Evolutionary conservation across 768 basidiomycete species (phyloP).

Genomic region (Crucibulum laeve): DNA sequence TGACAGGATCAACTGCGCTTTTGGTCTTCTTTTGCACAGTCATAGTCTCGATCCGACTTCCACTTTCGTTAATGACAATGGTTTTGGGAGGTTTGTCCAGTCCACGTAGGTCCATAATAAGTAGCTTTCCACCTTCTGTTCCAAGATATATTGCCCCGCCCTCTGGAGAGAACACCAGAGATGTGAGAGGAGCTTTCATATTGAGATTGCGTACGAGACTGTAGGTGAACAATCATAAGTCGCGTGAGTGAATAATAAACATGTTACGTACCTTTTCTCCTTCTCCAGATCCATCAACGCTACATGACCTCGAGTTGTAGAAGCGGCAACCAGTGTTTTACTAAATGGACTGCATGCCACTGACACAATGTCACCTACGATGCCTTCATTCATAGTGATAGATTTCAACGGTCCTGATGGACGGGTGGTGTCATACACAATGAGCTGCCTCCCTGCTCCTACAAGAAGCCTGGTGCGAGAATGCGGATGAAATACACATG

Average conservation of each 20-base stretch:
- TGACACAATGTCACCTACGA: slow-evolving; percentile 45
- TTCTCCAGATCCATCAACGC: slow-evolving; percentile 70
- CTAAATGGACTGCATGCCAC: slow-evolving; percentile 72
- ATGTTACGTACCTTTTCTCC: slow-evolving; percentile 54
- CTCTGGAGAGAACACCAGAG: slow-evolving; percentile 65
- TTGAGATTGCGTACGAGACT: slow-evolving; percentile 60
- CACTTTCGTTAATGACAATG: slow-evolving; percentile 44
- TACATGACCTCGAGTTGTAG: slow-evolving; percentile 49
- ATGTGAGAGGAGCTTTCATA: slow-evolving; percentile 49
- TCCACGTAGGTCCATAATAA: slow-evolving; percentile 59
- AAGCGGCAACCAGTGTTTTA: slow-evolving; percentile 63
- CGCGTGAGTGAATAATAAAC: not conserved
- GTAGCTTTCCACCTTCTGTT: slow-evolving; percentile 58
- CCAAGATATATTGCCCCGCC: slow-evolving; percentile 66
- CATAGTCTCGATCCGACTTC: slow-evolving; percentile 46
- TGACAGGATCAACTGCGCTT: slow-evolving; percentile 9
- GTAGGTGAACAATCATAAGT: slow-evolving; percentile 1
- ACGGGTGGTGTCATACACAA: slow-evolving; percentile 60
- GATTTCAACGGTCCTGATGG: slow-evolving; percentile 52
- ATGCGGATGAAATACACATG: slow-evolving; percentile 62
- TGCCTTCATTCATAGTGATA: slow-evolving; percentile 39
- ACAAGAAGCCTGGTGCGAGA: slow-evolving; percentile 57
- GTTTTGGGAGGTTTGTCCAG: slow-evolving; percentile 61
- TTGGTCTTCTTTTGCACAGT: slow-evolving; percentile 40
- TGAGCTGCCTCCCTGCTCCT: slow-evolving; percentile 43